These are phyloP conservation scores for Cynara cardunculus DNA, from an alignment of 129 eudicot species.

Conservation along the genomic window DNA sequence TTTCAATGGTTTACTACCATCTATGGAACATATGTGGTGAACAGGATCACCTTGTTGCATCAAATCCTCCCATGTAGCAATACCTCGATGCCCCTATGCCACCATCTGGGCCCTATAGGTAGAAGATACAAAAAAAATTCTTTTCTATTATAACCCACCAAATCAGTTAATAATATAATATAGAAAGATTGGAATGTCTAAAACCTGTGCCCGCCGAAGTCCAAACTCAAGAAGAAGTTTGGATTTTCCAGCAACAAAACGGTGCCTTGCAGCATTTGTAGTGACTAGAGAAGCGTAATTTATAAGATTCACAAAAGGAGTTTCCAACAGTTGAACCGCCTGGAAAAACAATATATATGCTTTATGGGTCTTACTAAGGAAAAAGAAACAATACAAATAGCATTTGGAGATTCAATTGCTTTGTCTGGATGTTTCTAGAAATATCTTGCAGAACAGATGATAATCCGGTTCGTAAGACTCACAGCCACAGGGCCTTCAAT, in stretches of 20 bases:
- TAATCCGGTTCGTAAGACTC: conserved; percentile 34
- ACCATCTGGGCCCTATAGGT: conserved; percentile 87
- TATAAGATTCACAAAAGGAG: conserved; percentile 87
- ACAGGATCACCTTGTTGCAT: conserved; percentile 84
- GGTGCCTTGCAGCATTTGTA: conserved; percentile 96
- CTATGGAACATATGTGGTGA: background rate
- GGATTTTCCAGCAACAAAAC: conserved; percentile 92
- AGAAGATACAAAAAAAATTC: background rate
- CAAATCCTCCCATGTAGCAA: conserved; percentile 98
- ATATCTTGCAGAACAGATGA: conserved; percentile 5
- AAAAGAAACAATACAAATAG: background rate
- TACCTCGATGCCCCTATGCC: conserved; percentile 94
- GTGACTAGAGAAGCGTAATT: conserved; percentile 91
- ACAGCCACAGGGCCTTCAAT: conserved; percentile 97
- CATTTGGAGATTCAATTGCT: background rate
- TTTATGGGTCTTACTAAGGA: background rate
- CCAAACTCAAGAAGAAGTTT: conserved; percentile 95
- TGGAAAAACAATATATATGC: conserved; percentile 24
- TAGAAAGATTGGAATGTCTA: background rate
- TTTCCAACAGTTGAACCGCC: conserved; percentile 96
- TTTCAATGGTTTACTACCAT: background rate
- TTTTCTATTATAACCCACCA: background rate
- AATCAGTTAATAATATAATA: background rate
- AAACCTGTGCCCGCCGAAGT: conserved; percentile 94
- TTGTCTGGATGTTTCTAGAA: background rate